A percentile compares a stretch with the other conserved stretches of the same genome.
These are phyloP conservation scores for Coemansia sp. DNA, from an alignment of 192 early-diverging fungal genomes.

Conservation along the genomic window DNA sequence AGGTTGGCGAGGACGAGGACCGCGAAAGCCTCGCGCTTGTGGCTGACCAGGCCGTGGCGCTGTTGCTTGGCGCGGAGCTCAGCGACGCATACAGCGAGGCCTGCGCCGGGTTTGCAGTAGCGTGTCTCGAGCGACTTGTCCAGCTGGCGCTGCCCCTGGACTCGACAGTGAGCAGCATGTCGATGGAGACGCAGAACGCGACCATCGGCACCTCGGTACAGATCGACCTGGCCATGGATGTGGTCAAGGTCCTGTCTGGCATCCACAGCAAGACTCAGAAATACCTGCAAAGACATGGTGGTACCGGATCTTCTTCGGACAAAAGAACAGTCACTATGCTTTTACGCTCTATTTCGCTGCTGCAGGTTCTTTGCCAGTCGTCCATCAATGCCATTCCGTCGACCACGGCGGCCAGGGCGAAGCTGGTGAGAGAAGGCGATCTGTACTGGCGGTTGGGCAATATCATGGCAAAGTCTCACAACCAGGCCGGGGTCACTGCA, in stretches of 20 bases:
- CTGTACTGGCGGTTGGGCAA: conserved; percentile 31
- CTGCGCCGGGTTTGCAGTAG: conserved; percentile 34
- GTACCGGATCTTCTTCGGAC: background rate
- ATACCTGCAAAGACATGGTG: conserved; percentile 13
- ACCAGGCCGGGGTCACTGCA: conserved; percentile 19
- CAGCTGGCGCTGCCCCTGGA: conserved; percentile 30
- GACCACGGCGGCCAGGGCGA: conserved; percentile 1
- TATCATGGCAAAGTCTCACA: conserved; percentile 16
- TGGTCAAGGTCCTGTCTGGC: conserved; percentile 7
- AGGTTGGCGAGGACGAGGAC: conserved; percentile 20
- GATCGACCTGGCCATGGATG: conserved; percentile 20
- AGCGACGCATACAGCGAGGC: conserved; percentile 3
- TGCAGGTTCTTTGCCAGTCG: conserved; percentile 9
- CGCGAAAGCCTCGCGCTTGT: conserved; percentile 22
- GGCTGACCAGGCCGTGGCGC: conserved; percentile 18
- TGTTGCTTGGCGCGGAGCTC: background rate
- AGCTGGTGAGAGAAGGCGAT: conserved; percentile 17
- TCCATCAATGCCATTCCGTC: background rate
- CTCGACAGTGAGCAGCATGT: conserved; percentile 3
- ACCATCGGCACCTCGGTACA: conserved; percentile 6
- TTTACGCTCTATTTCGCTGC: conserved; percentile 22
- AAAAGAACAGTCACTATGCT: conserved; percentile 14
- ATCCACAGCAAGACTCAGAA: conserved; percentile 14
- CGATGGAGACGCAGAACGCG: conserved; percentile 8
- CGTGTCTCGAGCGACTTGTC: conserved; percentile 28